Percentiles rank a stretch among this genome's conserved stretches.
phyloP scores from a whole-genome alignment of 2,329 filamentous ascomycete genomes.

The Juglanconis sp. region DNA sequence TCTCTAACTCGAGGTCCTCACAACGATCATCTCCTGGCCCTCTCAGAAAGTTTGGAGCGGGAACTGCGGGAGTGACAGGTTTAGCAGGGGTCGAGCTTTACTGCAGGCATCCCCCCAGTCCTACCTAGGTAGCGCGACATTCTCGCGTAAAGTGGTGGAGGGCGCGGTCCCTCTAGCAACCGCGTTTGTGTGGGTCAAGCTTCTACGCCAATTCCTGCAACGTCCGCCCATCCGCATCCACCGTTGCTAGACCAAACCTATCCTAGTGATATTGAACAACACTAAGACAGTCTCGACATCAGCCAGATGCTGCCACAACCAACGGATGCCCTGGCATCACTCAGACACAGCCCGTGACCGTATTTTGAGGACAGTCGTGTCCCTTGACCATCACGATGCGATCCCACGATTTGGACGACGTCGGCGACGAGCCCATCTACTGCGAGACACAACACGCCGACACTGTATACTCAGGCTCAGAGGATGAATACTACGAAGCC shows the following conservation, averaged over 20 bases:
- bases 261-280: no score
- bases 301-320: background rate
- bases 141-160: conserved; percentile 4
- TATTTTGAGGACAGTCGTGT: conserved; percentile 1
- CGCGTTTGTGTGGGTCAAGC: background rate
- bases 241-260: background rate
- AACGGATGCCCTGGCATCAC: background rate
- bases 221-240: background rate
- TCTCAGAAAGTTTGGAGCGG: no score
- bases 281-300: background rate
- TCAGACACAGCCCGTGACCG: background rate
- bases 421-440: conserved; percentile 40
- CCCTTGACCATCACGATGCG: conserved; percentile 3
- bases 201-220: no score
- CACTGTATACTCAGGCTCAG: conserved; percentile 53
- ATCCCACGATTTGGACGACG: background rate
- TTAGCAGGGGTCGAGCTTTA: no score
- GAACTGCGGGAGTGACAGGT: no score
- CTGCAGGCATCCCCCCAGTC: background rate
- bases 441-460: conserved; percentile 44
- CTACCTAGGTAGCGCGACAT: background rate
- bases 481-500: conserved; percentile 51
- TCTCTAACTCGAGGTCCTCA: no score
- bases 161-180: conserved; percentile 6
- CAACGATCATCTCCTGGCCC: no score